Evolutionary conservation across 2,329 filamentous ascomycete species (phyloP).

Genomic region (Neonectria sp.): DNA sequence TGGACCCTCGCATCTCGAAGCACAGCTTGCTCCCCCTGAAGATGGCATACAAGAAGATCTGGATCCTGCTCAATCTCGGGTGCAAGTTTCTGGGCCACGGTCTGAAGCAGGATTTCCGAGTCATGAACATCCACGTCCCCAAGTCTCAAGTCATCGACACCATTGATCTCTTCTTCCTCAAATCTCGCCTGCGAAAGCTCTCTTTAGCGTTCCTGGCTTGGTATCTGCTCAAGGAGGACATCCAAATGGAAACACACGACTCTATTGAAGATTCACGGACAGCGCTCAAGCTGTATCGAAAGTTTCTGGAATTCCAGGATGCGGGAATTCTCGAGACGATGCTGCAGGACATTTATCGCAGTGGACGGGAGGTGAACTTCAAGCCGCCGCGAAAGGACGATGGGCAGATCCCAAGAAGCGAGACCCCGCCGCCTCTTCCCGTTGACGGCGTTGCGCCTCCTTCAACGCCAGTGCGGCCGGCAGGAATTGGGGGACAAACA

Average conservation of each 20-base stretch:
- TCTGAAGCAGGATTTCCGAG: slow-evolving; percentile 94
- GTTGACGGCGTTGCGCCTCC: slow-evolving; percentile 55
- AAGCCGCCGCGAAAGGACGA: slow-evolving; percentile 66
- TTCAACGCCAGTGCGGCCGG: slow-evolving; percentile 64
- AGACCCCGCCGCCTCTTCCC: slow-evolving; percentile 69
- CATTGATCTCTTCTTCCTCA: slow-evolving; percentile 90
- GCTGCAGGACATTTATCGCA: slow-evolving; percentile 86
- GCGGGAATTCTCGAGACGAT: slow-evolving; percentile 87
- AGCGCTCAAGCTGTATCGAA: slow-evolving; percentile 88
- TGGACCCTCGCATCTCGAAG: slow-evolving; percentile 82
- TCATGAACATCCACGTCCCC: slow-evolving; percentile 97
- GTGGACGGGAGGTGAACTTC: slow-evolving; percentile 64
- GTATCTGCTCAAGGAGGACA: slow-evolving; percentile 92
- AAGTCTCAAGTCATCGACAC: slow-evolving; percentile 94
- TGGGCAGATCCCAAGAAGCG: slow-evolving; percentile 61
- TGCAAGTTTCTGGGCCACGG: slow-evolving; percentile 96
- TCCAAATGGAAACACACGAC: slow-evolving; percentile 93
- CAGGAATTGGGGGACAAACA: slow-evolving; percentile 50
- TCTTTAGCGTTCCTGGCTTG: slow-evolving; percentile 93
- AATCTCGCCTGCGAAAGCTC: slow-evolving; percentile 85
- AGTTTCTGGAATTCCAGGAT: slow-evolving; percentile 90
- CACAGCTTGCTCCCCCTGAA: slow-evolving; percentile 92
- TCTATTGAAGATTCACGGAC: slow-evolving; percentile 96
- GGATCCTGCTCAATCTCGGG: slow-evolving; percentile 94
- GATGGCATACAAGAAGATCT: slow-evolving; percentile 96